A percentile compares a stretch with the other conserved stretches of the same genome.
Evolutionary conservation across 2,329 filamentous ascomycete genomes (phyloP).

Genomic region (Epicoccum nigrum): DNA sequence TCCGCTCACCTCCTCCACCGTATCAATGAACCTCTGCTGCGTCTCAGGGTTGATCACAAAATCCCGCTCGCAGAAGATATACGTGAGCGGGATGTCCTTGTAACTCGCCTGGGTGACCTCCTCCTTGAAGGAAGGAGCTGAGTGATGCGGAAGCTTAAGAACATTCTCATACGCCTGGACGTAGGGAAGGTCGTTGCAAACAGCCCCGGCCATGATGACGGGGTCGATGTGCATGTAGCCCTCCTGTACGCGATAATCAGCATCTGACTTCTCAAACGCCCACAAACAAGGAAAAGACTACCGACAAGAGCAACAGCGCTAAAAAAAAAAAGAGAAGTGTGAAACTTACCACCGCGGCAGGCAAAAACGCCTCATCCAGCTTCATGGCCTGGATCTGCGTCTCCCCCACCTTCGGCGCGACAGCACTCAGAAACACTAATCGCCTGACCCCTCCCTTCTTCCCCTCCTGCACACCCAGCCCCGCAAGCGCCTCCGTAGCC

Average conservation of each 20-base stretch:
- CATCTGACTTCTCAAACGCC: background rate
- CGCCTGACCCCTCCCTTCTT: conserved; percentile 29
- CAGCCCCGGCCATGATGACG: conserved; percentile 5
- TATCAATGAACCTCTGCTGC: conserved; percentile 42
- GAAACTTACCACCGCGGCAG: conserved; percentile 6
- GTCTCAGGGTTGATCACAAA: conserved; percentile 29
- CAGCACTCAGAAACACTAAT: conserved; percentile 24
- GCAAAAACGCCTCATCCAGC: background rate
- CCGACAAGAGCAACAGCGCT: too few species aligned
- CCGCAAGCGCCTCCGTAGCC: conserved; percentile 17
- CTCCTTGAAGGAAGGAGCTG: conserved; percentile 40
- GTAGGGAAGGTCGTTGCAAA: conserved; percentile 26
- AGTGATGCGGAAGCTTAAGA: conserved; percentile 36
- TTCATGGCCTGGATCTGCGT: conserved; percentile 12
- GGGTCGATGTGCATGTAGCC: conserved; percentile 27
- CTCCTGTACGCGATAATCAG: conserved; percentile 1
- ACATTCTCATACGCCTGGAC: conserved; percentile 27
- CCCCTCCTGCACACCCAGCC: conserved; percentile 7
- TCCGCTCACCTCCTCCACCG: conserved; percentile 41
- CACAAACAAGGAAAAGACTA: too few species aligned
- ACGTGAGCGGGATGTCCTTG: conserved; percentile 48
- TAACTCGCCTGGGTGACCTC: conserved; percentile 48
- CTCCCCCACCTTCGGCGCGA: conserved; percentile 20
- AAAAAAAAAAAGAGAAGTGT: too few species aligned
- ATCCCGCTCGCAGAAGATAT: conserved; percentile 49